Evolutionary conservation across 2,329 filamentous ascomycete genomes (phyloP).

Genomic region (Alternaria conjuncta): DNA sequence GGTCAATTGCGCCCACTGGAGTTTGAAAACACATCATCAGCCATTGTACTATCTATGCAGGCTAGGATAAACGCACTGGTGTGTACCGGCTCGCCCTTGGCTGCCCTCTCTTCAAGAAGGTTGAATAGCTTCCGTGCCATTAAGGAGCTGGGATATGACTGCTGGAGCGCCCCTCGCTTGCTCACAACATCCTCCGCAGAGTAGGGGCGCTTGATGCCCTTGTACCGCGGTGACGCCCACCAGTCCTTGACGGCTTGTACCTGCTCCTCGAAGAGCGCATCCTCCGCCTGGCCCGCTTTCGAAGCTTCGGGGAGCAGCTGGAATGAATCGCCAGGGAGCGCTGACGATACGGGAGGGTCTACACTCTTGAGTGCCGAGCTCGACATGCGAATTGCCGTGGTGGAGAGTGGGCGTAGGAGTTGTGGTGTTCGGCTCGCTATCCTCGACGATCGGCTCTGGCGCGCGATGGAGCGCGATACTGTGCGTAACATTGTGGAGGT

Average conservation of each 20-base stretch:
- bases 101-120: conserved; percentile 77
- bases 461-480: conserved; percentile 44
- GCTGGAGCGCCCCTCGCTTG: conserved; percentile 86
- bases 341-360: conserved; percentile 66
- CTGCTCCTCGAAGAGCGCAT: conserved; percentile 83
- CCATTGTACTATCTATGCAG: conserved; percentile 30
- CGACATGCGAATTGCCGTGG: conserved; percentile 60
- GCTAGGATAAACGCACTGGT: conserved; percentile 69
- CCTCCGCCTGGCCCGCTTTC: conserved; percentile 82
- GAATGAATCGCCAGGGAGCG: conserved; percentile 76
- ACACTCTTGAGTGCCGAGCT: conserved; percentile 59
- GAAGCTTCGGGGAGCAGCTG: conserved; percentile 79
- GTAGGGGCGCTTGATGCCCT: conserved; percentile 91
- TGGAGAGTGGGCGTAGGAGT: conserved; percentile 50
- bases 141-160: conserved; percentile 88
- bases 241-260: conserved; percentile 84
- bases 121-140: conserved; percentile 97
- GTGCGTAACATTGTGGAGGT: conserved; percentile 47
- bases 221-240: conserved; percentile 86
- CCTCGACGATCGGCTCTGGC: conserved; percentile 42
- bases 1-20: conserved; percentile 93
- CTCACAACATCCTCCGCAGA: conserved; percentile 88
- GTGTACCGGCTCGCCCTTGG: conserved; percentile 86
- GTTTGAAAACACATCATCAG: conserved; percentile 31
- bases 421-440: conserved; percentile 31